Evolutionary conservation across 768 basidiomycete species (phyloP), one percentile per base, ranked within the genome.

Genomic region (Russula virescens): DNA sequence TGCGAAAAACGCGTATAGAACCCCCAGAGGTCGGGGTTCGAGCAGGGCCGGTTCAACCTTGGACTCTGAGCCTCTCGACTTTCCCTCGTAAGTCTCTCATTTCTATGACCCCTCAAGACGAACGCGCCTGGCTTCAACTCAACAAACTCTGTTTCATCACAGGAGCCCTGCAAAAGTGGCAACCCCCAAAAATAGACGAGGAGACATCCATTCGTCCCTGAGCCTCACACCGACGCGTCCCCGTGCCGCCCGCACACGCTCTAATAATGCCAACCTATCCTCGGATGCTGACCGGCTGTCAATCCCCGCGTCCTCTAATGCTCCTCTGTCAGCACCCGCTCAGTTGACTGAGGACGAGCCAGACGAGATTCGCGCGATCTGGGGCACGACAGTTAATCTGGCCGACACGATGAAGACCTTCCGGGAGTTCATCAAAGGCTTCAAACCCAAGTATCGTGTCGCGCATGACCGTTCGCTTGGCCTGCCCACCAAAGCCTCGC

Each of bases 381-480:
- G 97, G 96, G 97, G 97, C 34, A 99, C 97, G 0, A 95, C 92
- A 1, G 94, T 99, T 69, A 90, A 91, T 67, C 80, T 99, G 28
- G 81, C 85, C 3, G 90, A 96, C 72, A 89, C 91, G 14, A 97
- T 98, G 91, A 88, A 86, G 69, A 75, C 88, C 21, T 98, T 98
- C 77, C 83, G 86, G 55, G 86, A 89, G 42, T 98, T 98, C 73
- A 75, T 99, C 60, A 85, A 83, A 52, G 89, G 92, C 0, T 99
- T 98, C 82, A 98, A 97, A 71, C 84, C 85, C 50, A 97, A 95
- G 73, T 95, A 96, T 66, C 85, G 94, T 23, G 76, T 83, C 35
- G 78, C 80, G 0, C 79, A 90, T 63, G 91, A 96, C 71, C 81
- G 85, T 45, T 81, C 82, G 57, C 81, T 78, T 48, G 84, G 85